Evolutionary conservation across 2,329 filamentous ascomycete genomes (phyloP).

Genomic region (Alternaria arbusti): DNA sequence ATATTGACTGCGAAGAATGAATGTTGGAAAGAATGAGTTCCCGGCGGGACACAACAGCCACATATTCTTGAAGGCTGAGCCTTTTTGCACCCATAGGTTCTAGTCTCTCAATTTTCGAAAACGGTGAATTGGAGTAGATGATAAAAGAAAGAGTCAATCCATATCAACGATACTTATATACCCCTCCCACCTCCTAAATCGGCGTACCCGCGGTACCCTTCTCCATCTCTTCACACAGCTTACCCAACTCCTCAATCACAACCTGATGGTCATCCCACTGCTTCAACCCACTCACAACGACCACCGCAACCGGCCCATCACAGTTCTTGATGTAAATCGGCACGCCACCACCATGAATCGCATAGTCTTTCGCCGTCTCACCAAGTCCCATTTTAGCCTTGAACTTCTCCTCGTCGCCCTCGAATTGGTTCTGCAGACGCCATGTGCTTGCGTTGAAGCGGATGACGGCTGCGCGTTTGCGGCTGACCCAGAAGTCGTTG

Average conservation of each 20-base stretch:
- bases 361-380: constrained; percentile 64
- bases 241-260: constrained; percentile 63
- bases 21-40: too few species aligned
- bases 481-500: constrained; percentile 67
- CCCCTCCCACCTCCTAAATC: background rate
- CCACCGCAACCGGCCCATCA: constrained; percentile 74
- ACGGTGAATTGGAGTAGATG: background rate
- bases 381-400: constrained; percentile 67
- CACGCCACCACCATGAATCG: constrained; percentile 78
- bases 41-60: too few species aligned
- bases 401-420: constrained; percentile 67
- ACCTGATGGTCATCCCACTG: constrained; percentile 81
- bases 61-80: too few species aligned
- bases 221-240: constrained; percentile 18
- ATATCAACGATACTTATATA: background rate
- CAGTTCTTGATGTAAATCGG: constrained; percentile 73
- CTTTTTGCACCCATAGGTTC: too few species aligned
- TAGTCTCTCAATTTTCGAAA: background rate
- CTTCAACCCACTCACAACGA: constrained; percentile 78
- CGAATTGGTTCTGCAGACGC: constrained; percentile 72
- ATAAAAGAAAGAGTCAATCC: too few species aligned
- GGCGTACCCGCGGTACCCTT: background rate
- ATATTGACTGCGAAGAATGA: too few species aligned
- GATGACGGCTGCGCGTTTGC: constrained; percentile 76
- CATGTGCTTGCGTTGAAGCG: constrained; percentile 73